Percentiles rank a stretch among this genome's conserved stretches.
Conservation (phyloP, 169 alveolate genomes). For the Amoebophrya sp. region DNA sequence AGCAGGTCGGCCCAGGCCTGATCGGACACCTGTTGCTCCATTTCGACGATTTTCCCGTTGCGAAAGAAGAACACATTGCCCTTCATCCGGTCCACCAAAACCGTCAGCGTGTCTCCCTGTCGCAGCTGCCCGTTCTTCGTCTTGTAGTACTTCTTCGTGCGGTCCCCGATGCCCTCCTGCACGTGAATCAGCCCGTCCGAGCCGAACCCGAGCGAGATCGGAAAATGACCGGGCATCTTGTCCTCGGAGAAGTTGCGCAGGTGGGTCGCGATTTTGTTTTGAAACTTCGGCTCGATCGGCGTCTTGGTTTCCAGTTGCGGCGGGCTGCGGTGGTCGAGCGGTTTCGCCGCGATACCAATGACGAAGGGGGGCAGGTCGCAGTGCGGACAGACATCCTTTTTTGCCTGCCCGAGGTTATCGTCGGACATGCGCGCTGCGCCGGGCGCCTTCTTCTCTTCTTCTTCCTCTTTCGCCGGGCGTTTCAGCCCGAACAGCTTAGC, state of each 20-base stretch:
- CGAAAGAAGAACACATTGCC: background rate
- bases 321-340: background rate
- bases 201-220: background rate
- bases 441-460: background rate
- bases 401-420: background rate
- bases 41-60: background rate
- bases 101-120: background rate
- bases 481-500: background rate
- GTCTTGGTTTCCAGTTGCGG: background rate
- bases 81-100: background rate
- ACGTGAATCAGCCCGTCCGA: slow-evolving; percentile 6
- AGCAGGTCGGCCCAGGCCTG: background rate
- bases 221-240: slow-evolving; percentile 18
- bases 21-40: background rate
- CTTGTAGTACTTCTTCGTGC: slow-evolving; percentile 12
- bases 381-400: background rate
- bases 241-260: background rate
- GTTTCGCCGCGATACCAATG: background rate
- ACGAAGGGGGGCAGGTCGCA: background rate
- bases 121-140: slow-evolving; percentile 5
- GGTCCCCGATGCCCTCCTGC: slow-evolving; percentile 4
- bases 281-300: background rate
- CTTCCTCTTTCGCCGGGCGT: background rate
- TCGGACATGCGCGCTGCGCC: no score
- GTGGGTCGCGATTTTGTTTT: background rate